phyloP scores from a whole-genome alignment of 2,329 filamentous ascomycete species.

The Colletotrichum cereale region DNA sequence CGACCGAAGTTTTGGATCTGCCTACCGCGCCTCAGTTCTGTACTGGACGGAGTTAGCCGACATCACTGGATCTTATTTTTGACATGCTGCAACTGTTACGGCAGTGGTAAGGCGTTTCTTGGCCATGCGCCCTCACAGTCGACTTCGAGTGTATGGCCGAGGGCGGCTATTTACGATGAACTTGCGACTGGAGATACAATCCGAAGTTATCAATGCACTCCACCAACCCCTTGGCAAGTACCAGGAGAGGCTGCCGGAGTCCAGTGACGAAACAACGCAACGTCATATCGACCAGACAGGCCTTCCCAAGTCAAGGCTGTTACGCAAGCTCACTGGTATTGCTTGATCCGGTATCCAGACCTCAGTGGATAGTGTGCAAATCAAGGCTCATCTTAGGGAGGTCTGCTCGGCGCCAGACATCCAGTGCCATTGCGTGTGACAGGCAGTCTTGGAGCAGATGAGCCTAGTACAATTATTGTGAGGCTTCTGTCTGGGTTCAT shows the following conservation, averaged over 20 bases:
- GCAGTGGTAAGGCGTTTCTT: neutral
- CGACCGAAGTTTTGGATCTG: conserved; percentile 2
- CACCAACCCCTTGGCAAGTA: neutral
- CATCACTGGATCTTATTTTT: neutral
- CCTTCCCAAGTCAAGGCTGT: neutral
- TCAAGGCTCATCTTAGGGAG: neutral
- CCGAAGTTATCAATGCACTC: too few relatives aligned
- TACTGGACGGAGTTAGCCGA: neutral
- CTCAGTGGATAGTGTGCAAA: neutral
- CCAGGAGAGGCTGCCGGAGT: neutral
- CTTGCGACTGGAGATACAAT: neutral
- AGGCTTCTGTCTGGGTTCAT: too few relatives aligned
- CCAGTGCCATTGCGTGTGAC: too few relatives aligned
- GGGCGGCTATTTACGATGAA: neutral
- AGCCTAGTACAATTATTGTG: neutral
- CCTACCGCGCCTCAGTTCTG: neutral
- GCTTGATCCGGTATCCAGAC: neutral
- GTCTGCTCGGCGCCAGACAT: too few relatives aligned
- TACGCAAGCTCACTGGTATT: neutral
- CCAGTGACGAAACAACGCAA: neutral
- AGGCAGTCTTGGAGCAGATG: too few relatives aligned
- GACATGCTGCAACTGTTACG: neutral
- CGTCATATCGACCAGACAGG: neutral
- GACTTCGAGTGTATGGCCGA: neutral
- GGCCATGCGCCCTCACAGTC: neutral